phyloP scores from a whole-genome alignment of 306 rosid genomes.

The Mimosa bimucronata region DNA sequence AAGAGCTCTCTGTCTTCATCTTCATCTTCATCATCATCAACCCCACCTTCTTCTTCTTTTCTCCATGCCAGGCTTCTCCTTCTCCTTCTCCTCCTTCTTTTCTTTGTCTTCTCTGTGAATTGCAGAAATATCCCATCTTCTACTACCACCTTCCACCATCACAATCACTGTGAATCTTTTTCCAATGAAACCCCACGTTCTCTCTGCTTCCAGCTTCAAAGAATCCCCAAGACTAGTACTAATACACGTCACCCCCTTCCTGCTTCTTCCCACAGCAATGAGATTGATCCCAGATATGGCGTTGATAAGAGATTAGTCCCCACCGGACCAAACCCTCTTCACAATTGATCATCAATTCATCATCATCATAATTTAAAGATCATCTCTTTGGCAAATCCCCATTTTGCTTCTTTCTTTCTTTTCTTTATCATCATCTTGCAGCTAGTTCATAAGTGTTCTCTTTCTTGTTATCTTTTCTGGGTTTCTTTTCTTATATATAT shows the following conservation, averaged over 20 bases:
- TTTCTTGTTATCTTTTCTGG: constrained; percentile 32
- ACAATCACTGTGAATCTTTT: constrained; percentile 55
- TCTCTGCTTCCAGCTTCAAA: constrained; percentile 64
- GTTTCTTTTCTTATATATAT: neutral
- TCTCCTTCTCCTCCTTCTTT: constrained; percentile 32
- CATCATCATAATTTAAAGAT: neutral
- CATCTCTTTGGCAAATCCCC: constrained; percentile 25
- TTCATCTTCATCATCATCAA: constrained; percentile 50
- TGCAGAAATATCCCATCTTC: constrained; percentile 9
- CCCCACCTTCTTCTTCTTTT: constrained; percentile 4
- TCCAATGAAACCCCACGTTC: constrained; percentile 61
- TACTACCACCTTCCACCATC: constrained; percentile 28
- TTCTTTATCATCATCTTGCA: constrained; percentile 15
- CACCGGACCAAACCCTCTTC: constrained; percentile 98
- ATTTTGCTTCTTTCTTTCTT: neutral
- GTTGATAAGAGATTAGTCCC: constrained; percentile 88
- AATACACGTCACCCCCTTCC: constrained; percentile 25
- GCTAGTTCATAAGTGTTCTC: constrained; percentile 26
- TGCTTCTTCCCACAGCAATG: constrained; percentile 22
- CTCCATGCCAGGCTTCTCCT: neutral
- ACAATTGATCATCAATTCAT: constrained; percentile 53
- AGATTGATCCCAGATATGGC: constrained; percentile 76
- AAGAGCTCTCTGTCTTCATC: constrained; percentile 60
- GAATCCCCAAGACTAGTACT: constrained; percentile 30
- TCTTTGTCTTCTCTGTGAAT: constrained; percentile 32